These are phyloP conservation scores for Halophytophthora batemanensis DNA, from an alignment of 352 stramenopile species.

Conservation along the genomic window DNA sequence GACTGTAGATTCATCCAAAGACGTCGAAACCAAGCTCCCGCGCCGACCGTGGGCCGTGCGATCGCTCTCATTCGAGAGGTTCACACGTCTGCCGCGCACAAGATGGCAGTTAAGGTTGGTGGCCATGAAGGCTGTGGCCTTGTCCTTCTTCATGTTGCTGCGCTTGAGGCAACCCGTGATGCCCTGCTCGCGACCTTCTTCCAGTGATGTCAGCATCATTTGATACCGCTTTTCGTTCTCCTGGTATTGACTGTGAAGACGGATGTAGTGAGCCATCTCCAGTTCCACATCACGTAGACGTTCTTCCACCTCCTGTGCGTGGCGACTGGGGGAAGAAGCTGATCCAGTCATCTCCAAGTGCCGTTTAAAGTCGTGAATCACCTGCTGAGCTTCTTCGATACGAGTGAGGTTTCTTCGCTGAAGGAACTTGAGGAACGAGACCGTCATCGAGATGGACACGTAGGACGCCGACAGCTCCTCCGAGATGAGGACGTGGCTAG, in stretches of 20 bases:
- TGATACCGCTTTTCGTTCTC: conserved; percentile 70
- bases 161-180: conserved; percentile 83
- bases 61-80: conserved; percentile 37
- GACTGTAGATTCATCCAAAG: conserved; percentile 24
- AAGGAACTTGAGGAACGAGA: conserved; percentile 76
- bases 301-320: conserved; percentile 30
- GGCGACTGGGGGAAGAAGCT: conserved; percentile 10
- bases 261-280: conserved; percentile 58
- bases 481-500: conserved; percentile 73
- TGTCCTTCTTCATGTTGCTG: conserved; percentile 86
- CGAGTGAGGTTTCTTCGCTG: conserved; percentile 62
- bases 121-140: conserved; percentile 81
- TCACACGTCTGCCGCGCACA: conserved; percentile 57
- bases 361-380: conserved; percentile 57
- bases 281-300: conserved; percentile 47
- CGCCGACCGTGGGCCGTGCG: conserved; percentile 18
- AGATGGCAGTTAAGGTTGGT: conserved; percentile 85
- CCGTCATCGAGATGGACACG: conserved; percentile 76
- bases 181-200: conserved; percentile 75
- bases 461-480: conserved; percentile 82
- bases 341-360: conserved; percentile 33
- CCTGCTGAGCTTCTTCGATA: conserved; percentile 50
- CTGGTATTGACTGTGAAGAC: conserved; percentile 58
- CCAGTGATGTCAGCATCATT: conserved; percentile 59
- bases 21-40: conserved; percentile 27